Percentiles rank a stretch among this genome's conserved stretches.
These are phyloP conservation scores for Phlyctochytrium arcticum DNA, from an alignment of 192 early-diverging fungal genomes.

Conservation along the genomic window DNA sequence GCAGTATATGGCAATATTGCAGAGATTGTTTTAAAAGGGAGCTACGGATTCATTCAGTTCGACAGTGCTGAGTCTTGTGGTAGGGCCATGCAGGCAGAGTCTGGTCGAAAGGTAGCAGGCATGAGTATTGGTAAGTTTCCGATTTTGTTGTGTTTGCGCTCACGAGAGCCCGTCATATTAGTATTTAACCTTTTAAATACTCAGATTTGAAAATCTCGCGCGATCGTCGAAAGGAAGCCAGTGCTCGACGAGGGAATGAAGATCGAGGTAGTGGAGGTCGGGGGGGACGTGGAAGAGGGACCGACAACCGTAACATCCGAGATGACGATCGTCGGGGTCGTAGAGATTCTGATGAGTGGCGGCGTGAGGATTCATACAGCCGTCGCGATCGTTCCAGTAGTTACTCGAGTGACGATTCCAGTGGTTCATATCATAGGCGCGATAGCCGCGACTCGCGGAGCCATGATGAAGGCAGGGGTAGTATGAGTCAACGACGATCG, in stretches of 20 bases:
- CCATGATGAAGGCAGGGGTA: not conserved
- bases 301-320: not conserved
- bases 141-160: constrained; percentile 1
- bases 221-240: constrained; percentile 14
- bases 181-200: too few relatives aligned
- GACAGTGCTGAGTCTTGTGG: constrained; percentile 36
- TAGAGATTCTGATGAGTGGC: not conserved
- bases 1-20: constrained; percentile 51
- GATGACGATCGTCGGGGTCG: constrained; percentile 2
- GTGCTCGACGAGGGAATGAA: not conserved
- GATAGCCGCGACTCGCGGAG: not conserved
- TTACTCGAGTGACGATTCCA: not conserved
- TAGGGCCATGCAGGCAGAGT: constrained; percentile 39
- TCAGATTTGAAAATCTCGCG: constrained; percentile 41
- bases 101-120: constrained; percentile 39
- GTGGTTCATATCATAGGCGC: not conserved
- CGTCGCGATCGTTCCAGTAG: constrained; percentile 20
- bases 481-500: not conserved
- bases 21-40: constrained; percentile 45
- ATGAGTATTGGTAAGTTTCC: constrained; percentile 39
- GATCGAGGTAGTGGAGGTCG: constrained; percentile 3
- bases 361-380: constrained; percentile 7
- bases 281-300: constrained; percentile 21
- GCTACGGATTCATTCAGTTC: constrained; percentile 53
- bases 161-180: not conserved